A percentile compares a stretch with the other conserved stretches of the same genome.
Evolutionary conservation across 257 asterid genomes (phyloP).

Genomic region (Rubia yunnanensis): DNA sequence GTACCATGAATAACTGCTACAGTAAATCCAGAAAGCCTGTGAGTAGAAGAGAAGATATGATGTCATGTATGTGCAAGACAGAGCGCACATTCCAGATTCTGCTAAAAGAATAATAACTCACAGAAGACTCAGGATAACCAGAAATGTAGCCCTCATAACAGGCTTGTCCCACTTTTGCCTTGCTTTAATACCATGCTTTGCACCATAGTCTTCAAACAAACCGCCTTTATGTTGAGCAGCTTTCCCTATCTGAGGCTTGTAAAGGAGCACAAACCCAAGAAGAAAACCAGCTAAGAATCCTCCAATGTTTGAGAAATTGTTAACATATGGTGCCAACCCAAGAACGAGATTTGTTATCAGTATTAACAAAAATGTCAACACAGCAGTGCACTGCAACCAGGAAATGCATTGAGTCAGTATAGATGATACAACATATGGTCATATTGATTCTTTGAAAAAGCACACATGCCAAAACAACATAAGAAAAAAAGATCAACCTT

Average conservation of each 20-base stretch:
- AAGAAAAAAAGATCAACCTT: too few relatives aligned
- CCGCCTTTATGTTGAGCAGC: conserved; percentile 42
- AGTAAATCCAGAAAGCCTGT: conserved; percentile 49
- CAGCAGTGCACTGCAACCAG: conserved; percentile 47
- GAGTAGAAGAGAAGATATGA: background rate
- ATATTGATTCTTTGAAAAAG: background rate
- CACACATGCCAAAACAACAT: background rate
- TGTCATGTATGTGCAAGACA: background rate
- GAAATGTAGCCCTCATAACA: conserved; percentile 41
- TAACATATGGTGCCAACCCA: conserved; percentile 69
- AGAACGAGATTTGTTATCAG: conserved; percentile 38
- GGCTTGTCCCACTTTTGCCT: conserved; percentile 54
- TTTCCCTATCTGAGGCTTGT: conserved; percentile 49
- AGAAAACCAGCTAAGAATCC: conserved; percentile 77
- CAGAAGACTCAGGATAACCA: conserved; percentile 48
- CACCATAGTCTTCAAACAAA: conserved; percentile 54
- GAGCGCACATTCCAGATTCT: background rate
- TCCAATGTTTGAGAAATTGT: conserved; percentile 72
- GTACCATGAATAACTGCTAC: conserved; percentile 40
- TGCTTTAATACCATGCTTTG: conserved; percentile 30
- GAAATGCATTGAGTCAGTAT: conserved; percentile 4
- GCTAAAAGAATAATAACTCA: conserved; percentile 30
- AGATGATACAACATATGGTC: conserved; percentile 10
- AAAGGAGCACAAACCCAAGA: conserved; percentile 51
- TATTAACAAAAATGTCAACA: conserved; percentile 32